A percentile compares a stretch with the other conserved stretches of the same genome.
Conservation (phyloP, 2,329 filamentous ascomycete species). For the Myriangium duriaei region DNA sequence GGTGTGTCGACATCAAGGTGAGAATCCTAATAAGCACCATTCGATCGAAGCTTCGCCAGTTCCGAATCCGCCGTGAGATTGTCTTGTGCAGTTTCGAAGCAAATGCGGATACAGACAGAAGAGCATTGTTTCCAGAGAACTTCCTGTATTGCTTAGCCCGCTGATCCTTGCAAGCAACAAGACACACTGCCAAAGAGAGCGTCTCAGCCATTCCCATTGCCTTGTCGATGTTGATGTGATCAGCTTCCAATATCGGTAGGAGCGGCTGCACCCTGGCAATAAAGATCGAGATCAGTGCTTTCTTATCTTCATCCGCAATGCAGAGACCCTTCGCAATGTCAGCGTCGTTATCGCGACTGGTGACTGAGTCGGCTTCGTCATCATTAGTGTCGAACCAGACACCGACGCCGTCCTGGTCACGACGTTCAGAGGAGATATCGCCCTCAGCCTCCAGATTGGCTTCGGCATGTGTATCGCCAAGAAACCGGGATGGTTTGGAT, state of each 20-base stretch:
- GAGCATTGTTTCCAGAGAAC: conserved; percentile 23
- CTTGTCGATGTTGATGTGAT: conserved; percentile 25
- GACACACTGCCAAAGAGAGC: conserved; percentile 27
- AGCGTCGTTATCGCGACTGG: conserved; percentile 11
- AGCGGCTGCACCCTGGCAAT: conserved; percentile 35
- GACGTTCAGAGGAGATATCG: conserved; percentile 12
- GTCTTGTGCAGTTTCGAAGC: conserved; percentile 32
- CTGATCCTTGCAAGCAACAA: conserved; percentile 36
- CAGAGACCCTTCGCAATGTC: conserved; percentile 21
- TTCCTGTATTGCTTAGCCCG: conserved; percentile 28
- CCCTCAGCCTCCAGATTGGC: conserved; percentile 29
- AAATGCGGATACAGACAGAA: conserved; percentile 30
- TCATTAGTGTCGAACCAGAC: conserved; percentile 24
- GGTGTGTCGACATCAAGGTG: conserved; percentile 35
- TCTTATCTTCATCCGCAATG: conserved; percentile 24
- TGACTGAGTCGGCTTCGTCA: conserved; percentile 15
- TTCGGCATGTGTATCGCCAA: conserved; percentile 36
- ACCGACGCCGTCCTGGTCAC: conserved; percentile 20
- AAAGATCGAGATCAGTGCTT: conserved; percentile 32
- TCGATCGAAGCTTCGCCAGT: conserved; percentile 32
- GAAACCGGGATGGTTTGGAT: conserved; percentile 28
- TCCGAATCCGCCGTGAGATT: conserved; percentile 29
- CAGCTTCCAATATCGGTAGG: conserved; percentile 33
- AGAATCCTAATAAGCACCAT: conserved; percentile 35
- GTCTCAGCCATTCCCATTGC: conserved; percentile 27